Evolutionary conservation across 352 stramenopile genomes (phyloP), one percentile per base, ranked within the genome.

Genomic region (Peronospora tabacina): DNA sequence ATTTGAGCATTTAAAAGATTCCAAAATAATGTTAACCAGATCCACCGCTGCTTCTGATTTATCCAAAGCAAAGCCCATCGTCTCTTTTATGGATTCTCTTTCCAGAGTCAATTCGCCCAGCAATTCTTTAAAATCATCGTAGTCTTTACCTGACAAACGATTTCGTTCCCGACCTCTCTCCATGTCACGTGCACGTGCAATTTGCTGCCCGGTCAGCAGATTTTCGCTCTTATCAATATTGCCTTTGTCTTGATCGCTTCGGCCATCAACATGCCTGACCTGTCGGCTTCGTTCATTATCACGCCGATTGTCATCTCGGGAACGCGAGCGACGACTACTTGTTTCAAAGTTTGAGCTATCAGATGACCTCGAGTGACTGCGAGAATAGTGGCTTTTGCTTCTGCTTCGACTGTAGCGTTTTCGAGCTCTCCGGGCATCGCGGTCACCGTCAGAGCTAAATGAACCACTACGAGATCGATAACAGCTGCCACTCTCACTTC

Each of bases 31-130:
- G 29, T 70, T 46, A 13, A 86, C 77, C 43, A 91, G 56, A 44
- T 91, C 80, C 16, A 83, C 66, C 5, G 80, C 77, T 0, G 72
- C 76, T 39, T 91, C 80, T 8, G 80, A 87, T 34, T 91, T 83
- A 52, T 91, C 80, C 52, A 91, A 61, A 8, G 71, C 71, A 50
- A 86, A 91, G 19, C 76, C 80, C 80, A 91, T 91, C 2, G 66
- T 63, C 32, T 67, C 63, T 52, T 87, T 86, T 20, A 91, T 70
- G 1, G 71, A 75, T 48, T 82, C 71, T 28, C 80, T 68, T 39
- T 91, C 80, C 19, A 91, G 45, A 6, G 77, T 86, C 29, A 87
- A 26, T 0, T 49, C 42, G 2, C 38, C 39, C 30, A 91, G 34
- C 37, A 85, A 54, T 8, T 52, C 49, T 22, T 70, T 61, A 12